Evolutionary conservation across 176 grass and related monocot species (phyloP).

Genomic region (Eleusine coracana): DNA sequence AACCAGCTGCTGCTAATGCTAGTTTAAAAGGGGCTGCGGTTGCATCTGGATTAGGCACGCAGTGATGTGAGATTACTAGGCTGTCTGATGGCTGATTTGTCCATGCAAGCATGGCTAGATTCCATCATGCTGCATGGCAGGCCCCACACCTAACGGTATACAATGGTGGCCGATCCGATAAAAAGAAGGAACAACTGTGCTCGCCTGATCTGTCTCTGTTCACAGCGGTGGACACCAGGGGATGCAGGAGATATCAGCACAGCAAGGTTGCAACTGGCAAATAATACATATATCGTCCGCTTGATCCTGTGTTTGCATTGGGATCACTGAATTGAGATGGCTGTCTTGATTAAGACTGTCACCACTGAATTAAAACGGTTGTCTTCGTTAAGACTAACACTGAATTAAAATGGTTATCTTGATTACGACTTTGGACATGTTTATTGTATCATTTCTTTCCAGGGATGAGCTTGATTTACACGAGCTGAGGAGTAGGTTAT

Average conservation of each 20-base stretch:
- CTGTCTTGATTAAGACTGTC: not conserved
- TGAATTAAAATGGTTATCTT: not conserved
- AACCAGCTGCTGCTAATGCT: slow-evolving; percentile 37
- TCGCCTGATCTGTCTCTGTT: slow-evolving; percentile 14
- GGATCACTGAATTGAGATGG: not conserved
- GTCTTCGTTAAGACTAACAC: not conserved
- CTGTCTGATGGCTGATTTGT: slow-evolving; percentile 37
- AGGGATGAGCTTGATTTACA: not conserved
- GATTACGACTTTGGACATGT: not conserved
- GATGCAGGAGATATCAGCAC: not conserved
- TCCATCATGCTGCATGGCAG: slow-evolving; percentile 10
- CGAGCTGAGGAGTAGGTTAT: not conserved
- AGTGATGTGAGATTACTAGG: slow-evolving; percentile 19
- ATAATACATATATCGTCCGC: not conserved
- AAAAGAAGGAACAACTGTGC: slow-evolving; percentile 18
- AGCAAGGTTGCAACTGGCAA: not conserved
- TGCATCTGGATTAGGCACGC: slow-evolving; percentile 47
- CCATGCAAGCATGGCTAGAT: slow-evolving; percentile 36
- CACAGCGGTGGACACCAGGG: not conserved
- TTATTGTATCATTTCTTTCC: not conserved
- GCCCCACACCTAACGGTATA: slow-evolving; percentile 31
- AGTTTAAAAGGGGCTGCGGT: slow-evolving; percentile 38
- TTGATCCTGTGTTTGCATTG: not conserved
- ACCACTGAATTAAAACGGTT: not conserved
- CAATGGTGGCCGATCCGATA: slow-evolving; percentile 9